These are phyloP conservation scores for Pleurotus citrinopileatus DNA, from an alignment of 768 basidiomycete genomes.

Conservation along the genomic window DNA sequence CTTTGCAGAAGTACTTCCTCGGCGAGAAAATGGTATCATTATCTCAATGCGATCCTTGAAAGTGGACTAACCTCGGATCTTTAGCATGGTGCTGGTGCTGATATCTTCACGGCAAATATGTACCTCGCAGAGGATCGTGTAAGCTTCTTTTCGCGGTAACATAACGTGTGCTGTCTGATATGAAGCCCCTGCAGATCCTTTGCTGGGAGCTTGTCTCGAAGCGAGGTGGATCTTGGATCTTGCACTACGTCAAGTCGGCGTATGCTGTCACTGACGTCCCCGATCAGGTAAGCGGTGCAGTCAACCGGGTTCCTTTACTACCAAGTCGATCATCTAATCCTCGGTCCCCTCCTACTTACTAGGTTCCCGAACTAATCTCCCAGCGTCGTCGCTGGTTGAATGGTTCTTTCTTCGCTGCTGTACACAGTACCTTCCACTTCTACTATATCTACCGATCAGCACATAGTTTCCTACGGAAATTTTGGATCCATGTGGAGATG, in stretches of 20 bases:
- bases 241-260: slow-evolving; percentile 96
- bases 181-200: slow-evolving; percentile 52
- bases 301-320: background rate
- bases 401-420: slow-evolving; percentile 96
- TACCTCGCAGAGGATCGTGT: slow-evolving; percentile 89
- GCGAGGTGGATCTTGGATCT: slow-evolving; percentile 81
- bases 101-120: slow-evolving; percentile 96
- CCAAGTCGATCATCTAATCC: background rate
- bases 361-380: slow-evolving; percentile 91
- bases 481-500: slow-evolving; percentile 95
- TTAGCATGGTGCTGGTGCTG: slow-evolving; percentile 77
- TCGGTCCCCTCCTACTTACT: background rate
- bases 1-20: slow-evolving; percentile 93
- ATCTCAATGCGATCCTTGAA: slow-evolving; percentile 14
- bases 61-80: background rate
- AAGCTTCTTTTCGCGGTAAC: slow-evolving; percentile 19
- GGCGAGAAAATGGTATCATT: slow-evolving; percentile 92
- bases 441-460: slow-evolving; percentile 93
- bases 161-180: background rate
- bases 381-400: slow-evolving; percentile 97
- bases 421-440: slow-evolving; percentile 91
- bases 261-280: slow-evolving; percentile 93
- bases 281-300: slow-evolving; percentile 62
- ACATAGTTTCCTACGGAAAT: slow-evolving; percentile 78
- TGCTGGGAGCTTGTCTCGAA: slow-evolving; percentile 99